phyloP scores from a whole-genome alignment of 202 grass and related monocot genomes.

The Schoenoplectus triqueter region DNA sequence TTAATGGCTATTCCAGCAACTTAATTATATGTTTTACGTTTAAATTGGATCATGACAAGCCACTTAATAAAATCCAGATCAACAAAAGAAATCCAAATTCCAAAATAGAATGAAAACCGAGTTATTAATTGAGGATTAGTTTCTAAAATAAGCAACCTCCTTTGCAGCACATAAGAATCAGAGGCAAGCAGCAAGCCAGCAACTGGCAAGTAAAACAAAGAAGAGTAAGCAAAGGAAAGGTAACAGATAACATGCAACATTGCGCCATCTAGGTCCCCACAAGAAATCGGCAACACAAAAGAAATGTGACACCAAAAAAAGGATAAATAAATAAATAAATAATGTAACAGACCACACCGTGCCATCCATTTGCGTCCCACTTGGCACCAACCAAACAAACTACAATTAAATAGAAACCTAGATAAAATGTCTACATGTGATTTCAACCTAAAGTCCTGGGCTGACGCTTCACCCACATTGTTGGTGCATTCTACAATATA shows the following conservation, averaged over 20 bases:
- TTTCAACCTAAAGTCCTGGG: slow-evolving; percentile 24
- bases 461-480: slow-evolving; percentile 1
- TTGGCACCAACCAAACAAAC: slow-evolving; percentile 20
- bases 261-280: not conserved
- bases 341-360: not conserved
- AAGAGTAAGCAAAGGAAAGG: not conserved
- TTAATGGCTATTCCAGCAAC: too few species aligned
- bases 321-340: not conserved
- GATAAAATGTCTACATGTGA: slow-evolving; percentile 31
- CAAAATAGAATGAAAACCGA: slow-evolving; percentile 2
- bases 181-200: too few species aligned
- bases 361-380: not conserved
- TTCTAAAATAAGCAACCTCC: not conserved
- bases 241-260: not conserved
- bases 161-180: not conserved
- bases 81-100: not conserved
- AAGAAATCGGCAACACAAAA: slow-evolving; percentile 3
- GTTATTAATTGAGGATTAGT: not conserved
- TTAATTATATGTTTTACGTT: not conserved
- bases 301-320: not conserved
- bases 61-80: not conserved
- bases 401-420: not conserved
- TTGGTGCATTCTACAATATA: not conserved
- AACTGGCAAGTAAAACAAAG: not conserved
- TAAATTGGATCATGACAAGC: not conserved